Conservation (phyloP, 2,329 filamentous ascomycete genomes). For the Hyphodiscus sp. region DNA sequence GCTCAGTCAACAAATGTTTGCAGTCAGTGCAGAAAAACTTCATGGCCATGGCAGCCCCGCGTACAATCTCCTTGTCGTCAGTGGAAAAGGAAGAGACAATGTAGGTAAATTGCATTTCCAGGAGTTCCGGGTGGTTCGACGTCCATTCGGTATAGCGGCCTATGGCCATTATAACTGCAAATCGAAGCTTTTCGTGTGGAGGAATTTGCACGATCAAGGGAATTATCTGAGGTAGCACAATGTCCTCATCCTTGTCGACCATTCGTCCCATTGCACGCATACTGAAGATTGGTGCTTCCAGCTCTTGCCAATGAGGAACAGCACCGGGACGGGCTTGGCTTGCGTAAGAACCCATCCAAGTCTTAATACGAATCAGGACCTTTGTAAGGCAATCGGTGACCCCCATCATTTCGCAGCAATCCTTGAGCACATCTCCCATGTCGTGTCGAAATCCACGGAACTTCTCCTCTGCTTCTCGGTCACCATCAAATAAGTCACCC, state of each 20-base stretch:
- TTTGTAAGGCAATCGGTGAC: constrained; percentile 87
- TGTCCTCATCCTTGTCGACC: constrained; percentile 82
- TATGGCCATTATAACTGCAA: constrained; percentile 96
- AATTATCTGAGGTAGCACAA: constrained; percentile 86
- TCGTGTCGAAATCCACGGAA: constrained; percentile 94
- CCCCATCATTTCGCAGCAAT: constrained; percentile 93
- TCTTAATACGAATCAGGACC: constrained; percentile 76
- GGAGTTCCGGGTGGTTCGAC: constrained; percentile 81
- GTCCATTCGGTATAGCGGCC: constrained; percentile 98
- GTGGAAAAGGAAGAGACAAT: constrained; percentile 91
- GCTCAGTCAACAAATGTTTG: constrained; percentile 74
- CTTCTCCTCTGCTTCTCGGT: constrained; percentile 92
- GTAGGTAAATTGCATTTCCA: constrained; percentile 90
- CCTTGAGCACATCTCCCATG: constrained; percentile 97
- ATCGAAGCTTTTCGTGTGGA: constrained; percentile 94
- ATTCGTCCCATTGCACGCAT: constrained; percentile 95
- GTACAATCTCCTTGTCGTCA: constrained; percentile 80
- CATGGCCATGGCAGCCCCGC: constrained; percentile 87
- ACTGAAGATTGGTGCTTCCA: constrained; percentile 91
- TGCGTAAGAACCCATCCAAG: constrained; percentile 81
- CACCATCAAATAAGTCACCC: constrained; percentile 85
- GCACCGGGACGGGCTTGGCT: constrained; percentile 63
- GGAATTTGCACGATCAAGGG: constrained; percentile 91
- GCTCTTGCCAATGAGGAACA: constrained; percentile 92
- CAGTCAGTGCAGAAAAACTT: constrained; percentile 98